phyloP scores from a whole-genome alignment of 2,329 filamentous ascomycete species.

The Penicillium occitanis region DNA sequence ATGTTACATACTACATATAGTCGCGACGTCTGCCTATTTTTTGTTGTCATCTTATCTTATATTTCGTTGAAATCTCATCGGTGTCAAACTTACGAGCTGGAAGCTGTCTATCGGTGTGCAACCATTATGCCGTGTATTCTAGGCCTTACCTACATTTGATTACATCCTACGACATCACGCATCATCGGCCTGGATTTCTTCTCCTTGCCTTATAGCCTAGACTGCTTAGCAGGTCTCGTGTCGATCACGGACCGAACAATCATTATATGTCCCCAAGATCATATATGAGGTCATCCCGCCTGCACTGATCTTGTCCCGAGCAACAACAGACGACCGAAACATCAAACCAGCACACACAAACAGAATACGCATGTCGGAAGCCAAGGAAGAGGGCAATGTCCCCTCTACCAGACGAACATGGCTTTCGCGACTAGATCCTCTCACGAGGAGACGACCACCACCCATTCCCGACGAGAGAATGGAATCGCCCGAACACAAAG shows the following conservation, averaged over 20 bases:
- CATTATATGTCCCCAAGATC: background rate
- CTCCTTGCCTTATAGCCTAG: background rate
- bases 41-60: background rate
- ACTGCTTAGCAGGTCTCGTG: background rate
- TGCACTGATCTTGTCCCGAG: background rate
- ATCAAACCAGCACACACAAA: background rate
- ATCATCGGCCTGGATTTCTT: background rate
- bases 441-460: constrained; percentile 36
- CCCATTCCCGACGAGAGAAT: constrained; percentile 53
- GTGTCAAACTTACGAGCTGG: background rate
- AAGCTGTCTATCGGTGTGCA: background rate
- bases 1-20: background rate
- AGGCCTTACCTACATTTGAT: background rate
- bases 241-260: background rate
- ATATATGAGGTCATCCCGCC: constrained; percentile 4
- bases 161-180: background rate
- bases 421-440: constrained; percentile 19
- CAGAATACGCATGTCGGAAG: constrained; percentile 15
- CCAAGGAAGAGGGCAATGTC: constrained; percentile 19
- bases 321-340: background rate
- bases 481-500: constrained; percentile 66
- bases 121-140: background rate
- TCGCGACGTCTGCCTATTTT: background rate
- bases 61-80: background rate
- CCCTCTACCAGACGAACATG: constrained; percentile 8